Base-by-base conservation (phyloP, 306 rosid species). In the Citrullus amarus region DNA sequence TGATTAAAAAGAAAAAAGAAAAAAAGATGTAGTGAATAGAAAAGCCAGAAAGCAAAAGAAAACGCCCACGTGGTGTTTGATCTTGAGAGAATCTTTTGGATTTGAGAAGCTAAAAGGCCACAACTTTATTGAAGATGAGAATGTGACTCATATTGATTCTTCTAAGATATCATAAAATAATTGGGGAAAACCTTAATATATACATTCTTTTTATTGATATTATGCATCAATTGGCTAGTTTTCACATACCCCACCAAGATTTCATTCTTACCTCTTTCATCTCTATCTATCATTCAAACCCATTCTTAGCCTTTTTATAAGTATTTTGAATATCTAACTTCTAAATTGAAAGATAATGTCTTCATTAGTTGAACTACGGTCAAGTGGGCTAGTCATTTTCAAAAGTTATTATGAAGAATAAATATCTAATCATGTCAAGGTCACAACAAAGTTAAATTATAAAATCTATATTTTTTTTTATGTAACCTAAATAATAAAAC, bases 81-180 rank as follows among this genome's bases (percentile, higher is more conserved):
- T 61, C 5, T 30, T 12, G 17, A 36, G 71, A 13, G 71, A 22
- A 65, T 65, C 46, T 65, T 65, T 65, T 65, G 13, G 71, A 36
- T 65, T 36, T 65, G 71, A 65, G 71, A 32, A 63, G 22, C 22
- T 16, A 36, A 34, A 63, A 63, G 46, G 3, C 46, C 12, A 34
- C 20, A 16, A 34, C 70, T 63, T 63, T 63, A 36, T 63, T 63
- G 71, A 65, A 65, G 71, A 65, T 65, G 71, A 65, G 71, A 65
- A 34, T 65, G 71, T 36, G 71, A 65, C 71, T 65, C 71, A 65
- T 36, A 65, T 14, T 65, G 71, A 65, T 65, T 65, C 71, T 65
- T 65, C 25, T 16, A 65, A 65, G 71, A 65, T 34, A 65, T 65
- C 22, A 65, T 65, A 2, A 65, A 65, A 65, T 65, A 65, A 36